These are phyloP conservation scores for Paralagenidium karlingii DNA, from an alignment of 352 stramenopile genomes.

Conservation along the genomic window DNA sequence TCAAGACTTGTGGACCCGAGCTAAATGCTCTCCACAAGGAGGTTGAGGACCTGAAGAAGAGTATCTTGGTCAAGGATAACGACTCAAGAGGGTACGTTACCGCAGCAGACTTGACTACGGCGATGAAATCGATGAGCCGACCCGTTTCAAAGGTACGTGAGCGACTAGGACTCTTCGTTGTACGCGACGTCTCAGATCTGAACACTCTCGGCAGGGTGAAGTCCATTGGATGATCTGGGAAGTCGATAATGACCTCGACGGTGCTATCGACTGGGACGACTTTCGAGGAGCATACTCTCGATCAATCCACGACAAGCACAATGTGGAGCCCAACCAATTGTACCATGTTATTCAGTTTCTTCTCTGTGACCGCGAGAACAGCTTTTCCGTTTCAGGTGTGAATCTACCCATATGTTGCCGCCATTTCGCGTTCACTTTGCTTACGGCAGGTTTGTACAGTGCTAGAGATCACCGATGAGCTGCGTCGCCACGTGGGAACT, in stretches of 20 bases:
- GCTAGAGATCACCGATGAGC: too few relatives aligned
- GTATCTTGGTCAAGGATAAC: constrained; percentile 17
- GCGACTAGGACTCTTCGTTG: too few relatives aligned
- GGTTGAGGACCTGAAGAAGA: constrained; percentile 33
- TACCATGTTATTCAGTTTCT: constrained; percentile 93
- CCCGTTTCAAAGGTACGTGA: constrained; percentile 17
- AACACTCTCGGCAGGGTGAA: constrained; percentile 50
- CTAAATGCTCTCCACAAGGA: constrained; percentile 21
- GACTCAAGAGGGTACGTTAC: constrained; percentile 26
- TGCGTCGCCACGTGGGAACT: too few relatives aligned
- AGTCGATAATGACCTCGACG: constrained; percentile 92
- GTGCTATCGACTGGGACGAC: constrained; percentile 84
- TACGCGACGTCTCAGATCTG: too few relatives aligned
- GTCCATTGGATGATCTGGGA: constrained; percentile 96
- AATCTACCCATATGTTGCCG: too few relatives aligned
- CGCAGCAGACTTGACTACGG: constrained; percentile 24
- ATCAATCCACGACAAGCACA: constrained; percentile 83
- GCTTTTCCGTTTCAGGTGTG: constrained; percentile 74
- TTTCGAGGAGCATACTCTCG: constrained; percentile 88
- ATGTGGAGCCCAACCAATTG: constrained; percentile 88
- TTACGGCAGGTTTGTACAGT: too few relatives aligned
- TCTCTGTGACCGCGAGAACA: constrained; percentile 86
- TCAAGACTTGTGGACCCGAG: too few relatives aligned
- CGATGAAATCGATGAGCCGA: constrained; percentile 22
- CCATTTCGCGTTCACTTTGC: too few relatives aligned